Evolutionary conservation across 2,329 filamentous ascomycete genomes (phyloP), one percentile per base, ranked within the genome.

Genomic region (Malbranchea zuffiana): DNA sequence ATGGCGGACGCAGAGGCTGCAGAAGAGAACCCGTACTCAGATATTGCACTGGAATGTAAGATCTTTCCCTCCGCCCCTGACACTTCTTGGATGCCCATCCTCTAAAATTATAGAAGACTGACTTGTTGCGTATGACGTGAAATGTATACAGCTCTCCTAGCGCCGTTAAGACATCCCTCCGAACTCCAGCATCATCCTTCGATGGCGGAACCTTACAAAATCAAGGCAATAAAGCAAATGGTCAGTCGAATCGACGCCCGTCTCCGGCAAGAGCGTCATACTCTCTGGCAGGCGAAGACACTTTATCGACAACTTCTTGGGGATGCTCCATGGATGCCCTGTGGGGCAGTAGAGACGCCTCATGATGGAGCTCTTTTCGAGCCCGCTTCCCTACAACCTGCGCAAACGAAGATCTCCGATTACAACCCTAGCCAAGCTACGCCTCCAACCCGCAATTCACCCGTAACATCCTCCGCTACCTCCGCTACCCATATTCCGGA

Each of bases 21-120:
- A 17, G 71, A 74, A 47, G 73, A 76, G 44, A 73, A 79, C 49
- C 71, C 74, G 0, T 80, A 78, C 44, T 67, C 65, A 37, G 69
- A 71, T 17, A 68, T 75, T 42, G 62, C 62, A 13, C 53, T 77
- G 13, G 71, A 76, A 61, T 60, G 72, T 75, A 52, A 39, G 65
- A 51, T n/a, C 8, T 26, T 32, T 16, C 34, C 33, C 33, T 39
- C 35, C 12, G 35, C 6, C 11, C 19, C 7, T 32, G 13, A 16
- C 20, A 15, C 30, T 10, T n/a, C n/a, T n/a, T n/a, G n/a, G n/a
- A n/a, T n/a, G n/a, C n/a, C n/a, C n/a, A n/a, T n/a, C n/a, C n/a
- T n/a, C n/a, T n/a, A n/a, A n/a, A n/a, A n/a, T n/a, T n/a, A n/a
- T n/a, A n/a, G 16, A 8, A 6, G 6, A 12, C 44, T 52, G 34